Base-by-base conservation (phyloP, 2,329 filamentous ascomycete species). In the Sarocladium brachiariae region DNA sequence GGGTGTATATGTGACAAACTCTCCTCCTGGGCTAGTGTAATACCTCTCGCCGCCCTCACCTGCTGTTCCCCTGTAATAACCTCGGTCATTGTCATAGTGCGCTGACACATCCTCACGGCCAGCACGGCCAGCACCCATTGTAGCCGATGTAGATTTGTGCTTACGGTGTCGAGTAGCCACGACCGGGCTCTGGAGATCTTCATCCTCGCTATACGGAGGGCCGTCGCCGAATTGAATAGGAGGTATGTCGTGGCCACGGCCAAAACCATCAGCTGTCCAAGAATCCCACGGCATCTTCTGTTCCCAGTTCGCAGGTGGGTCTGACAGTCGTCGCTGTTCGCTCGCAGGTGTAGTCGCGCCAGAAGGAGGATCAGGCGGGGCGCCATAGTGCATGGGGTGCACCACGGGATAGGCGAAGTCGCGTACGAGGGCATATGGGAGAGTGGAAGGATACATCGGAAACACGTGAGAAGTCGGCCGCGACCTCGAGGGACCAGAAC, bases 161-260 rank as follows among this genome's bases (percentile, higher is more conserved):
- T 93, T 95, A 62, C 87, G 86, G 66, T 95, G 90, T 52, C 87
- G 78, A 34, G 87, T 87, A 57, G 86, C 89, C 13, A 91, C 89
- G 16, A 96, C 88, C 0, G 91, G 91, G 63, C 90, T 95, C 62
- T 93, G 89, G 38, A 96, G 76, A 66, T 97, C 93, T 59, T 97
- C 90, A 61, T 97, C 91, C 69, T 96, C 91, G 66, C 89, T 95
- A 72, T 90, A 97, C 2, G 91, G 92, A 19, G 91, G 91, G 0
- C 91, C 91, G 63, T 93, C 89, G 3, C 82, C 87, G 59, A 93
- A 92, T 46, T 89, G 81, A 63, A 93, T 90, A 18, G 87, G 86
- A 9, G 89, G 85, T 14, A 95, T 75, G 61, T 91, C 86, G 57
- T 87, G 78, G 21, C 77, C 81, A 50, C 78, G 84, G 56, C 75